These are phyloP conservation scores for Syzygium aqueum DNA, from an alignment of 345 rosid genomes.

Conservation along the genomic window DNA sequence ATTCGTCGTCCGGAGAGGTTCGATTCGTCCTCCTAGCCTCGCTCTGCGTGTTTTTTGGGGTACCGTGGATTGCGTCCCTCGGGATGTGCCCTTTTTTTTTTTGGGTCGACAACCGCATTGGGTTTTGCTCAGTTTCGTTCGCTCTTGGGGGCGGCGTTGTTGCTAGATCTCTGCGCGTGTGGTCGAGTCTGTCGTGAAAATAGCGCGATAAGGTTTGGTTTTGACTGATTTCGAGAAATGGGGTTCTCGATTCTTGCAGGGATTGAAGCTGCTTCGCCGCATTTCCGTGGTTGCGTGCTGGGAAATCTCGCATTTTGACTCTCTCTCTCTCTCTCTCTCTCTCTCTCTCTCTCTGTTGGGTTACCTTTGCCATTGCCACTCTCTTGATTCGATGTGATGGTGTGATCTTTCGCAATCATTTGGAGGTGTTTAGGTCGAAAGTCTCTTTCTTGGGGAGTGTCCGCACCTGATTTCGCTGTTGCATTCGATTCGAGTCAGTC, in stretches of 20 bases:
- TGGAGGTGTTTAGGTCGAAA: not conserved
- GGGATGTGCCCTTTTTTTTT: not conserved
- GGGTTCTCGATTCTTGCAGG: not conserved
- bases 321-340: no score
- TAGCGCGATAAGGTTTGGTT: not conserved
- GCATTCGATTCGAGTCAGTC: not conserved
- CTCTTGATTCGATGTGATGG: not conserved
- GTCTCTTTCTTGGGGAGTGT: not conserved
- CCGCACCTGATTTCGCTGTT: not conserved
- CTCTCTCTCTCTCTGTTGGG: not conserved
- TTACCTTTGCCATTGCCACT: not conserved
- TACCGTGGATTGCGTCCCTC: not conserved
- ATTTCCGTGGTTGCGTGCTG: not conserved
- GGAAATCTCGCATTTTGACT: not conserved
- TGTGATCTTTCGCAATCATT: not conserved
- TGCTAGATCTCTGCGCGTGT: not conserved
- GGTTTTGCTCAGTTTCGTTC: not conserved
- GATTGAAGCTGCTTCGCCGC: not conserved
- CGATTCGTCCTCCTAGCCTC: not conserved
- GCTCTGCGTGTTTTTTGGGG: not conserved
- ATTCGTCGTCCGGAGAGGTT: not conserved
- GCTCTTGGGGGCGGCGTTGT: not conserved
- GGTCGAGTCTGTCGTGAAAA: not conserved
- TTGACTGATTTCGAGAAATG: not conserved
- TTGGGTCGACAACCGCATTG: not conserved